Percentiles rank a stretch among this genome's conserved stretches.
Conservation (phyloP, 371 early-diverging fungal genomes). For the Haplosporangium sp. region DNA sequence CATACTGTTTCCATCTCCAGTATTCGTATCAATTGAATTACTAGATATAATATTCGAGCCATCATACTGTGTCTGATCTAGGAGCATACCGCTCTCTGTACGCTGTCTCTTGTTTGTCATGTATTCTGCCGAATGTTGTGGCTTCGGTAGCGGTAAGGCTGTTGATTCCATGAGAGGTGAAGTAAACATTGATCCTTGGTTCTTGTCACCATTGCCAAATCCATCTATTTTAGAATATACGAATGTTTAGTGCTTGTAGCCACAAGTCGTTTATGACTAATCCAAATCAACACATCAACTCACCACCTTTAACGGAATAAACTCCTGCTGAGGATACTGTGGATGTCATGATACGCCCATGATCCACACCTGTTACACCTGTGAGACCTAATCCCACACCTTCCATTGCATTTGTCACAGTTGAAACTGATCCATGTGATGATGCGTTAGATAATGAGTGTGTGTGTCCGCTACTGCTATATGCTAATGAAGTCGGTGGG, state of each 20-base stretch:
- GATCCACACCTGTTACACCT: conserved; percentile 19
- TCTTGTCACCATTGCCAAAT: neutral
- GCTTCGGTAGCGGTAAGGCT: conserved; percentile 2
- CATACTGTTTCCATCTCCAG: neutral
- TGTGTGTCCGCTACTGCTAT: conserved; percentile 19
- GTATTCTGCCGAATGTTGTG: conserved; percentile 17
- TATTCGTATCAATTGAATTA: neutral
- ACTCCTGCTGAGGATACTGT: neutral
- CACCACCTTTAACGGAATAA: conserved; percentile 13
- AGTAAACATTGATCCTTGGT: conserved; percentile 7
- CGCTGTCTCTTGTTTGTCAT: conserved; percentile 5
- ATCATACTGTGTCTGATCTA: neutral
- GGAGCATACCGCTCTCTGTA: neutral
- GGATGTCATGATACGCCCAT: conserved; percentile 18
- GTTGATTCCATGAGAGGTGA: conserved; percentile 10
- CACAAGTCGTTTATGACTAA: neutral
- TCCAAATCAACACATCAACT: neutral
- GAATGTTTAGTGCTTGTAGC: neutral
- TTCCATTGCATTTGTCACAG: conserved; percentile 24
- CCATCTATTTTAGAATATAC: neutral
- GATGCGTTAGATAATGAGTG: conserved; percentile 18
- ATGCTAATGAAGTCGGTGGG: conserved; percentile 15
- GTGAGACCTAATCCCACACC: conserved; percentile 36
- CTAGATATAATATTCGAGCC: neutral
- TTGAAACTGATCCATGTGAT: conserved; percentile 26